Evolutionary conservation across 2,329 filamentous ascomycete genomes (phyloP).

Genomic region (Neospermospora avenae): DNA sequence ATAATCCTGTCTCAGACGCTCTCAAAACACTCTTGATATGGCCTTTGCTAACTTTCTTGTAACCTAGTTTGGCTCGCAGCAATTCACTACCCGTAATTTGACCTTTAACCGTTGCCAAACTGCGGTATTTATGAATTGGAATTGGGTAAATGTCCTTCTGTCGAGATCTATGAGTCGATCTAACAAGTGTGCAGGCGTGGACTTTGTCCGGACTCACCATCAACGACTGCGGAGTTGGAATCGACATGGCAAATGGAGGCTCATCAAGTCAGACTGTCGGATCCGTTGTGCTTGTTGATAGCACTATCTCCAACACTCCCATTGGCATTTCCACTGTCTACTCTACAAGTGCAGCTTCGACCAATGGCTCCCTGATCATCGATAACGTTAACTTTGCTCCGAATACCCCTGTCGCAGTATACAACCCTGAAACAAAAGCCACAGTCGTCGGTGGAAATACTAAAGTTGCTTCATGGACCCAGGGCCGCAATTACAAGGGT

Average conservation of each 20-base stretch:
- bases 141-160: conserved; percentile 53
- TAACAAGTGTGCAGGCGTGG: conserved; percentile 48
- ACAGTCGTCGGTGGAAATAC: conserved; percentile 67
- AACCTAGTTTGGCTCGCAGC: conserved; percentile 67
- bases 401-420: conserved; percentile 65
- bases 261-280: conserved; percentile 71
- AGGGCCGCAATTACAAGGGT: conserved; percentile 69
- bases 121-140: conserved; percentile 87
- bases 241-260: conserved; percentile 72
- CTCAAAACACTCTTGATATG: no score
- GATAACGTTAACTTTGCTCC: conserved; percentile 83
- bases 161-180: background rate
- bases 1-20: no score
- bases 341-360: conserved; percentile 55
- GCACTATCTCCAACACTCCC: conserved; percentile 69
- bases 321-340: conserved; percentile 78
- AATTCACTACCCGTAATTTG: conserved; percentile 81
- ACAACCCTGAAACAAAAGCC: conserved; percentile 51
- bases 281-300: conserved; percentile 80
- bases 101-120: conserved; percentile 80
- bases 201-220: conserved; percentile 73
- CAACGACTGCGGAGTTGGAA: conserved; percentile 69
- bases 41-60: no score
- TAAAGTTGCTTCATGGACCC: conserved; percentile 69
- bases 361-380: conserved; percentile 78